phyloP scores from a whole-genome alignment of 1,139 yeast genomes.

The Trichomonascaceae sp. region DNA sequence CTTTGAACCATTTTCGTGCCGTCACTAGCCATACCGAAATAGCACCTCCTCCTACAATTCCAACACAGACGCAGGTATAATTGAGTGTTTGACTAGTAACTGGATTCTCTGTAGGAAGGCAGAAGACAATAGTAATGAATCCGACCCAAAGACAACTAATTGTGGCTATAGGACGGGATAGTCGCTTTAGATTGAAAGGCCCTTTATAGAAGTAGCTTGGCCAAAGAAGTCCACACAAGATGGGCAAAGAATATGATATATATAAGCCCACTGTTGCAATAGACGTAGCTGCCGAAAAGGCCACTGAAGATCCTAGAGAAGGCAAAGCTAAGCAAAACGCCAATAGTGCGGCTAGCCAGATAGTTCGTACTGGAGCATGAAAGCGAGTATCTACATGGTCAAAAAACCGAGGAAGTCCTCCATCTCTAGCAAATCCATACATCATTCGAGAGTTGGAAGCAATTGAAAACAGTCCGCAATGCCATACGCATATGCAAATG shows the following conservation, averaged over 20 bases:
- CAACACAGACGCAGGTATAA: conserved; percentile 62
- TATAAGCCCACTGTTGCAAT: conserved; percentile 72
- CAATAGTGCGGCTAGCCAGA: conserved; percentile 54
- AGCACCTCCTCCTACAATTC: conserved; percentile 24
- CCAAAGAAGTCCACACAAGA: conserved; percentile 48
- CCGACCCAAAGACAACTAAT: conserved; percentile 36
- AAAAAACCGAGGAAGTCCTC: conserved; percentile 58
- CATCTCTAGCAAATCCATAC: conserved; percentile 78
- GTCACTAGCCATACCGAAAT: conserved; percentile 23
- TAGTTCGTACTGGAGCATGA: conserved; percentile 62
- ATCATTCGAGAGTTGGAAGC: conserved; percentile 81
- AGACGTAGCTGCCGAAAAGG: conserved; percentile 67
- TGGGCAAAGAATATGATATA: conserved; percentile 61
- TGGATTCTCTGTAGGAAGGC: conserved; percentile 57
- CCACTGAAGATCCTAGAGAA: conserved; percentile 60
- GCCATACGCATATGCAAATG: conserved; percentile 38
- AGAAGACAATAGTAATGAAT: conserved; percentile 59
- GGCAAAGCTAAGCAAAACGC: conserved; percentile 50
- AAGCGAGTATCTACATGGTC: conserved; percentile 45
- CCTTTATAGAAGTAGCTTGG: conserved; percentile 53
- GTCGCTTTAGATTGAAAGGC: conserved; percentile 59
- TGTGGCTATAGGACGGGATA: conserved; percentile 40
- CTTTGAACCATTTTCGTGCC: conserved; percentile 23
- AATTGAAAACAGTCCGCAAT: conserved; percentile 30
- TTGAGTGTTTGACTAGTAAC: conserved; percentile 61